Percentiles rank a stretch among this genome's conserved stretches.
Conservation (phyloP, 73 alveolate species). For the Tetrahymena malaccensis region DNA sequence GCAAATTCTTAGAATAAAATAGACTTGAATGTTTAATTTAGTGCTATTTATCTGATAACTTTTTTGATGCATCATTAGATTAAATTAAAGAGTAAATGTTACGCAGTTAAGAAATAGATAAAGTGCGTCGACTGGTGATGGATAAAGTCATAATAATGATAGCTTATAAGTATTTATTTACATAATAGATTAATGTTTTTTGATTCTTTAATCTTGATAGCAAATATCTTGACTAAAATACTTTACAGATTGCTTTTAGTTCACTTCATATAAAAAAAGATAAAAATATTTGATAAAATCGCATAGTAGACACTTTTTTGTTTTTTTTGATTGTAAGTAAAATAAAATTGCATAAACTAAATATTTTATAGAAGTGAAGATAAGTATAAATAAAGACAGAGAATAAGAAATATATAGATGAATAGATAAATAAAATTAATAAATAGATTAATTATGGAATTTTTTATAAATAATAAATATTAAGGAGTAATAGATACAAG, state of each 20-base stretch:
- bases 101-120: neutral
- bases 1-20: too few relatives aligned
- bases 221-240: neutral
- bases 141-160: neutral
- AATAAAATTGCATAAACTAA: too few relatives aligned
- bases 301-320: too few relatives aligned
- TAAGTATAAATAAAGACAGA: neutral
- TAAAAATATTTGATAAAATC: neutral
- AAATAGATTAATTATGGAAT: too few relatives aligned
- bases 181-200: too few relatives aligned
- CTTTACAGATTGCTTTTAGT: neutral
- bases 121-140: neutral
- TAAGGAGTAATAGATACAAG: too few relatives aligned
- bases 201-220: too few relatives aligned
- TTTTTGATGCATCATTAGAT: neutral
- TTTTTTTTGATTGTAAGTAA: too few relatives aligned
- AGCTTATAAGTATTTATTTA: neutral
- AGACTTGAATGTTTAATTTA: too few relatives aligned
- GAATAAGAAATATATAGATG: neutral
- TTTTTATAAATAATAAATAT: too few relatives aligned
- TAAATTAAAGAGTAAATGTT: neutral
- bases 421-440: neutral
- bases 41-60: neutral
- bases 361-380: neutral
- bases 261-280: neutral